Evolutionary conservation across 1,284 basidiomycete species (phyloP).

Genomic region (Tremellales sp.): DNA sequence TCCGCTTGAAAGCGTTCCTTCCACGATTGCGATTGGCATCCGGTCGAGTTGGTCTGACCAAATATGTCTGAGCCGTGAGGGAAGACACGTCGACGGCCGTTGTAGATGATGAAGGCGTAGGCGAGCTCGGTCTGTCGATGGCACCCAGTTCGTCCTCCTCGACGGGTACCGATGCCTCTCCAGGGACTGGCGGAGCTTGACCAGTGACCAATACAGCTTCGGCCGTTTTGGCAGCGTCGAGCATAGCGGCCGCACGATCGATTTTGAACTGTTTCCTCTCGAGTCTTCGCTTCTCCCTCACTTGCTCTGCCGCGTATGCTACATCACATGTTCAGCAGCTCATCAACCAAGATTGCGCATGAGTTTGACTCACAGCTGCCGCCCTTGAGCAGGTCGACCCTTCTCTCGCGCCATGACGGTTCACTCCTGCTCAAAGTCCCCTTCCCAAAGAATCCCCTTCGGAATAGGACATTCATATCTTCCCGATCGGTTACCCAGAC

Average conservation of each 20-base stretch:
- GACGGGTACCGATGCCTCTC: no score
- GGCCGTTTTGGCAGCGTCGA: constrained; percentile 46
- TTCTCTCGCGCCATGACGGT: constrained; percentile 81
- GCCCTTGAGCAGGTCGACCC: constrained; percentile 59
- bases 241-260: constrained; percentile 58
- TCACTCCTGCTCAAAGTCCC: constrained; percentile 90
- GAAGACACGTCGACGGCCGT: constrained; percentile 22
- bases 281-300: constrained; percentile 74
- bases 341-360: neutral
- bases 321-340: neutral
- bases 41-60: constrained; percentile 45
- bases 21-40: constrained; percentile 44
- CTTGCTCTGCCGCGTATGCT: constrained; percentile 60
- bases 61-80: constrained; percentile 46
- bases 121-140: constrained; percentile 9
- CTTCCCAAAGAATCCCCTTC: constrained; percentile 93
- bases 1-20: constrained; percentile 35
- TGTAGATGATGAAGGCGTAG: constrained; percentile 11
- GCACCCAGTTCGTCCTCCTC: neutral
- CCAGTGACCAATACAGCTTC: constrained; percentile 41
- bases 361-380: constrained; percentile 41
- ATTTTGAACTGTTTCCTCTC: constrained; percentile 87
- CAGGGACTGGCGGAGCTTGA: neutral
- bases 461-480: constrained; percentile 72
- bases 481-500: constrained; percentile 69